phyloP scores from a whole-genome alignment of 2,329 filamentous ascomycete genomes.

The Colletotrichum cordylinicola region DNA sequence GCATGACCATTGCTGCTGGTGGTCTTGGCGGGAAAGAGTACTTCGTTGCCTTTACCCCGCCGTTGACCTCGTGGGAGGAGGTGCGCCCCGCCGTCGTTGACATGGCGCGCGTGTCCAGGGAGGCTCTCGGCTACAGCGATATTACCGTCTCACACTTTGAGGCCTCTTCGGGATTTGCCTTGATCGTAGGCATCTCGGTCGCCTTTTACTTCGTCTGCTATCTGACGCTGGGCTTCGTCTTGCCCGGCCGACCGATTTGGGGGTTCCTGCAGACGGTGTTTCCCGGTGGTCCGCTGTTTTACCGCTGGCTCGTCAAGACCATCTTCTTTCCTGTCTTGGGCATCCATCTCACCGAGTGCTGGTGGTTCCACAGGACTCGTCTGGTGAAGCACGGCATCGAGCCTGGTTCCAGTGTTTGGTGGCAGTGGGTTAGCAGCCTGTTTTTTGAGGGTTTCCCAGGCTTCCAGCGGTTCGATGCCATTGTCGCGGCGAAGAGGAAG shows the following conservation, averaged over 20 bases:
- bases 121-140: constrained; percentile 63
- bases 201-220: constrained; percentile 59
- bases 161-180: constrained; percentile 49
- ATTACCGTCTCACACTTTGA: constrained; percentile 46
- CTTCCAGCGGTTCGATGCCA: constrained; percentile 56
- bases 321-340: constrained; percentile 65
- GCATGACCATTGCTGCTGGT: constrained; percentile 63
- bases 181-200: constrained; percentile 60
- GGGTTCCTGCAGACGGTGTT: constrained; percentile 54
- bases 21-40: constrained; percentile 47
- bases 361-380: constrained; percentile 53
- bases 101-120: constrained; percentile 66
- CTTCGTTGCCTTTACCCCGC: constrained; percentile 71
- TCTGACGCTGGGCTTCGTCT: constrained; percentile 53
- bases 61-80: constrained; percentile 72
- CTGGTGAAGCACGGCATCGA: constrained; percentile 54
- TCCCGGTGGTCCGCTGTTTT: constrained; percentile 63
- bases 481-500: constrained; percentile 48
- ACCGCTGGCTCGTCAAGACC: constrained; percentile 62
- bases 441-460: constrained; percentile 60
- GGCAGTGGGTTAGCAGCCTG: constrained; percentile 56
- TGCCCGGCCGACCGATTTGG: constrained; percentile 56
- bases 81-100: constrained; percentile 73
- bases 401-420: constrained; percentile 55
- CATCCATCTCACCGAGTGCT: constrained; percentile 71